Evolutionary conservation across 768 basidiomycete genomes (phyloP), one percentile per base, ranked within the genome.

Genomic region (Sarcomyxa edulis): DNA sequence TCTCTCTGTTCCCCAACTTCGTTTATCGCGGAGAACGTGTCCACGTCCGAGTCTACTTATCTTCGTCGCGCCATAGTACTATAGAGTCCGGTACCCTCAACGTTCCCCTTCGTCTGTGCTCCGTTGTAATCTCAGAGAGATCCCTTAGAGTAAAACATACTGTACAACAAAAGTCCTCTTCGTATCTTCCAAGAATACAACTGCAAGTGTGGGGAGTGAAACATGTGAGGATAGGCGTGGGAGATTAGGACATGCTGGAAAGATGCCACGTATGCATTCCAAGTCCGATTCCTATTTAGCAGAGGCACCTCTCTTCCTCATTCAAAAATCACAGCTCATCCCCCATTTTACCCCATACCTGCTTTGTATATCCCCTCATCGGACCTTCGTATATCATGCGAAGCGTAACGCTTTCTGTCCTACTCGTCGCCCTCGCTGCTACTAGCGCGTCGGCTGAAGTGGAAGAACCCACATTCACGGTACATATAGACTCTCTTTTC

Each of bases 311-410:
- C 32, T 21, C 8, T 18, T 32, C 23, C 22, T 14, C 33, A 32
- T 69, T 62, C 67, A 68, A 63, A 57, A 52, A 54, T n/a, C 28
- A 4, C 28, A 30, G 28, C 28, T 30, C 28, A 30, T 3, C 12
- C 16, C 16, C 28, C 3, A 12, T 30, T 16, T 4, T 16, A 30
- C 28, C 12, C 12, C 16, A 4, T 30, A 5, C 28, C 12, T 3
- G 4, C 3, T 16, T 16, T 30, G 28, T 30, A 30, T 4, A n/a
- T 33, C 20, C 10, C 40, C 12, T 51, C 62, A 53, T 56, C 56
- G 72, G 68, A 66, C 79, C 80, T 84, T 84, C 81, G 81, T 84
- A 68, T 48, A 65, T 66, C 55, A 91, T 91, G 88, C 85, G 88
- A 83, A 81, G 84, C 60, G 81, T 85, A 78, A 76, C 86, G 71